Evolutionary conservation across 2,329 filamentous ascomycete species (phyloP).

Genomic region (Exophiala phaeomuriformis): DNA sequence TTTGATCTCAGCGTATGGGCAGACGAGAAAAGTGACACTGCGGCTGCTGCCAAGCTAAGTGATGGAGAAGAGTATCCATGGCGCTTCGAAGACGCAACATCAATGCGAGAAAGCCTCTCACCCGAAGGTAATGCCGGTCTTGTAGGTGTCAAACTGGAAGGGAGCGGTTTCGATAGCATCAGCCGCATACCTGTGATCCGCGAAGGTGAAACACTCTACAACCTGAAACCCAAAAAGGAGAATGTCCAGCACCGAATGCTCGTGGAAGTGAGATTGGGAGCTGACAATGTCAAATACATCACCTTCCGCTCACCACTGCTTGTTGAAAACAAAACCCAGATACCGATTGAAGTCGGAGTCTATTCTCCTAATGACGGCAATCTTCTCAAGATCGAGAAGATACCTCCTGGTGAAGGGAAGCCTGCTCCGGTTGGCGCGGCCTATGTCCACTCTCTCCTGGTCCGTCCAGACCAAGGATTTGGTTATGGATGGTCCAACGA

Average conservation of each 20-base stretch:
- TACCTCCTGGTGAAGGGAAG: slow-evolving; percentile 79
- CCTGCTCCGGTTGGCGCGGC: slow-evolving; percentile 89
- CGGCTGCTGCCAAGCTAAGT: slow-evolving; percentile 62
- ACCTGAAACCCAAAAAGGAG: slow-evolving; percentile 78
- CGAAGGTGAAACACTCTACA: slow-evolving; percentile 90
- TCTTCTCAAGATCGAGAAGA: slow-evolving; percentile 95
- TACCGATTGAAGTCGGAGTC: slow-evolving; percentile 86
- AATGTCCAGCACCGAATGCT: slow-evolving; percentile 79
- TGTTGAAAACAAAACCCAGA: slow-evolving; percentile 93
- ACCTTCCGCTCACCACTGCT: slow-evolving; percentile 86
- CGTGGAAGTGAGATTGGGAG: slow-evolving; percentile 83
- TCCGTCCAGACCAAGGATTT: slow-evolving; percentile 91
- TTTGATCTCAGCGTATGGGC: slow-evolving; percentile 83
- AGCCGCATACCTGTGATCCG: slow-evolving; percentile 82
- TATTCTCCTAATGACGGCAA: slow-evolving; percentile 82
- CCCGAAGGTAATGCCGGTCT: slow-evolving; percentile 73
- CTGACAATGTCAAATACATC: slow-evolving; percentile 96
- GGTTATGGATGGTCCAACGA: slow-evolving; percentile 94
- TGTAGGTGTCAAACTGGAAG: slow-evolving; percentile 77
- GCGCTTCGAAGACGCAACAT: slow-evolving; percentile 95
- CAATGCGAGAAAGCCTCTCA: slow-evolving; percentile 86
- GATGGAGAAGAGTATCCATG: slow-evolving; percentile 90
- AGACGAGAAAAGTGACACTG: slow-evolving; percentile 63
- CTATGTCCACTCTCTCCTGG: slow-evolving; percentile 77
- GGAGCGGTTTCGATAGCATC: slow-evolving; percentile 86